Base-by-base conservation (phyloP, 345 rosid species). In the Hevea brasiliensis region DNA sequence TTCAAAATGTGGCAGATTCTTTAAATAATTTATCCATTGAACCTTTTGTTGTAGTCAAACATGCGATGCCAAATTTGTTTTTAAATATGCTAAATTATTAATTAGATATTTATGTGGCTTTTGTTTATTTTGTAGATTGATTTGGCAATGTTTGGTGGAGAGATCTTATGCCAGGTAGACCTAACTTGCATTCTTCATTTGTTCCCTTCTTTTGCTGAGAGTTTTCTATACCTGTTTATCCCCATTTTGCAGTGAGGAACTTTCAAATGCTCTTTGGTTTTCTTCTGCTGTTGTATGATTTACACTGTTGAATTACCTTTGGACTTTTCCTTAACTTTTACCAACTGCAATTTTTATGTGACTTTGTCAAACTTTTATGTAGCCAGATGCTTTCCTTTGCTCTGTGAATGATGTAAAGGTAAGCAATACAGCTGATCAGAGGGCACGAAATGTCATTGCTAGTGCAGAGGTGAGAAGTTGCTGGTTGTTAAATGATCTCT, bases 321-420 rank as follows among this genome's bases (percentile, higher is more conserved):
- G 9, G n/a, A 1, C 27, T 12, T 42, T 61, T 41, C 40, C 29
- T n/a, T 72, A n/a, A 1, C 59, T 20, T 61, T 47, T 72, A 27
- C 50, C 53, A 66, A 68, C 53, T 18, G 70, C 69, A 75, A 62
- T 60, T 71, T 32, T 77, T 68, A 63, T 80, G 71, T 80, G 73
- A 78, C 72, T 75, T 69, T 58, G 55, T 76, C 53, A 60, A 58
- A 61, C 71, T 86, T 74, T 66, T 84, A 72, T 90, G 84, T 87
- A 96, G 99, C 95, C 96, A 87, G 99, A 96, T 90, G 93, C 98
- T 75, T 96, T 96, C 77, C 92, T 96, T 67, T 96, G 97, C 82
- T 96, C 98, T 11, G 72, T 96, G 75, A 87, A 87, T 81, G 97
- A 93, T 81, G 99, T 96, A 70, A 96, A 91, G 81, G 93, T 96